Base-by-base conservation (phyloP, 2,329 filamentous ascomycete species). In the Reticulascus tulasneorum region DNA sequence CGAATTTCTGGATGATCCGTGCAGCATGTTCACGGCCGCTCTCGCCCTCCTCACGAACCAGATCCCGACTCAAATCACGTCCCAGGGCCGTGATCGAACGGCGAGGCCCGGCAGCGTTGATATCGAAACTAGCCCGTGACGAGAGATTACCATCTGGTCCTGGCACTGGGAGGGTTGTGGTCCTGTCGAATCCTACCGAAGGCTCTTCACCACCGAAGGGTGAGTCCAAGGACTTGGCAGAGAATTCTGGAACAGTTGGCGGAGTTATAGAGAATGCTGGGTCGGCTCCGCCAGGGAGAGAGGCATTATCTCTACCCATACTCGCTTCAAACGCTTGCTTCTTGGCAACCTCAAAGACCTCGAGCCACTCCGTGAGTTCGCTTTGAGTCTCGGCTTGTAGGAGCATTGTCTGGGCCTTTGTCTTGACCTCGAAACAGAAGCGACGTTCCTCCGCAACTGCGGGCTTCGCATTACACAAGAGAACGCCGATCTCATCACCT, bases 401-500 rank as follows among this genome's bases (percentile, higher is more conserved):
- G 40, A 96, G 68, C 45, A 95, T 81, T 32, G 83, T 93, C 45
- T 86, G 86, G 53, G 87, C 94, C 61, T 96, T 98, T 3, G 93
- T 98, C 69, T 97, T 98, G 53, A 98, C 85, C 62, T 98, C 93
- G 52, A 98, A 96, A 58, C 93, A 97, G 62, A 97, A 98, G 12
- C 93, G 79, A 24, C 93, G 80, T 53, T 98, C 93, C 62, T 98
- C 93, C 48, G 87, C 82, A 33, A 94, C 84, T 1, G 90, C 89
- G 13, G 90, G 89, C 51, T 91, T 87, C 31, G 93, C 85, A 52
- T 87, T 94, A 65, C 93, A 98, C 24, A 98, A 78, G 34, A 98
- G 66, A 4, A 98, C 90, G 25, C 93, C 93, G 42, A 95, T 94
- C 63, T 94, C 89, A 52, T 98, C 93, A 29, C 89, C 94, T 58